Conservation (phyloP, 306 rosid species). For the Quillaja saponaria region DNA sequence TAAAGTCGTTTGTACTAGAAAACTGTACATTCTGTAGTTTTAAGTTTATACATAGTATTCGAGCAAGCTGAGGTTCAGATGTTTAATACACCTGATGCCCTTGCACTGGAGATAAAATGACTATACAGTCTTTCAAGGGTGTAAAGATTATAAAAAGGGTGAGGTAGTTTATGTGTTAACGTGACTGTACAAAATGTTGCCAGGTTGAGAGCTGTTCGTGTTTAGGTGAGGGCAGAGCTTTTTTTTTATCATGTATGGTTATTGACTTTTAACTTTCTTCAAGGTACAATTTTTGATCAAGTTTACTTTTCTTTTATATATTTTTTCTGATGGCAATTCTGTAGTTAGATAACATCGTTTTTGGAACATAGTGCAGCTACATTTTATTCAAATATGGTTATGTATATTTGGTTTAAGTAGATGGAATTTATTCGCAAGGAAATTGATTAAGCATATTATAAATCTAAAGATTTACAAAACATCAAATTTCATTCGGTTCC, state of each 20-base stretch:
- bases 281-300: conserved; percentile 31
- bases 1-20: conserved; percentile 70
- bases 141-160: conserved; percentile 64
- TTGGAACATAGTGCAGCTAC: too few relatives aligned
- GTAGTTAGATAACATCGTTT: too few relatives aligned
- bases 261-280: conserved; percentile 35
- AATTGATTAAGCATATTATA: too few relatives aligned
- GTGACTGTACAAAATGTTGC: conserved; percentile 82
- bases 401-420: too few relatives aligned
- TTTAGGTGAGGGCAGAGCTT: conserved; percentile 58
- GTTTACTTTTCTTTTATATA: not conserved
- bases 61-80: conserved; percentile 51
- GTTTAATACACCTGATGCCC: conserved; percentile 52
- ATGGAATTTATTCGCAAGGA: too few relatives aligned
- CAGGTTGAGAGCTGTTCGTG: conserved; percentile 68
- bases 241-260: conserved; percentile 47
- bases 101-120: conserved; percentile 60
- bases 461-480: too few relatives aligned
- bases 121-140: conserved; percentile 61
- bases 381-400: too few relatives aligned
- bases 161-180: conserved; percentile 58
- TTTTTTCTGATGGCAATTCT: not conserved
- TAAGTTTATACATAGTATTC: conserved; percentile 71
- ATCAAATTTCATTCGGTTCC: too few relatives aligned
- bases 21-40: conserved; percentile 92